Conservation (phyloP, 192 early-diverging fungal genomes). For the Paraglomus occultum region DNA sequence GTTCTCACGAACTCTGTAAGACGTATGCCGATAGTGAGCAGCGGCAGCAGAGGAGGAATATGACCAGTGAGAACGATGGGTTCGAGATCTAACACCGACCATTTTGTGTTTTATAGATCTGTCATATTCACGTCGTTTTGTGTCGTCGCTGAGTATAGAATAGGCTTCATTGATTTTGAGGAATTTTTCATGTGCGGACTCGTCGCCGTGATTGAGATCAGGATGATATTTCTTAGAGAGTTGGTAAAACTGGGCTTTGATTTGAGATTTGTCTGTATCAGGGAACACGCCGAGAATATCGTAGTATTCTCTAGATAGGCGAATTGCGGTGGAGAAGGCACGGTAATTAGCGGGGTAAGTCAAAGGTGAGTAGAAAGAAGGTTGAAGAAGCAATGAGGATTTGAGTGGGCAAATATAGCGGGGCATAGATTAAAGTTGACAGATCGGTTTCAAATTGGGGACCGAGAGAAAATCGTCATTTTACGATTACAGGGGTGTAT, state of each 20-base stretch:
- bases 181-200: slow-evolving; percentile 68
- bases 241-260: slow-evolving; percentile 71
- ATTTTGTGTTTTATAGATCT: slow-evolving; percentile 14
- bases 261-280: slow-evolving; percentile 49
- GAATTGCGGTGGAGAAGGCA: too few species aligned
- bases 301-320: slow-evolving; percentile 32
- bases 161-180: slow-evolving; percentile 86
- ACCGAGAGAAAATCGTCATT: too few species aligned
- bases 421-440: too few species aligned
- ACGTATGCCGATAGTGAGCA: too few species aligned
- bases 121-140: slow-evolving; percentile 78
- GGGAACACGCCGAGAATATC: slow-evolving; percentile 42
- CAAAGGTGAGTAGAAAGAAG: too few species aligned
- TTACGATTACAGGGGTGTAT: too few species aligned
- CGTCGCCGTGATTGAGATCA: slow-evolving; percentile 68
- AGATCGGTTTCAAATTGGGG: too few species aligned
- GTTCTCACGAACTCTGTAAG: neutral
- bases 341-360: too few species aligned
- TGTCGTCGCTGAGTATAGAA: slow-evolving; percentile 69
- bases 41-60: too few species aligned
- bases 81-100: neutral
- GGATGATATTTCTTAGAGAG: slow-evolving; percentile 83
- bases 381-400: too few species aligned
- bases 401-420: too few species aligned
- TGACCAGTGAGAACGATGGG: too few species aligned